phyloP scores from a whole-genome alignment of 2,329 filamentous ascomycete genomes.

The Cylindrodendrum hubeiense region DNA sequence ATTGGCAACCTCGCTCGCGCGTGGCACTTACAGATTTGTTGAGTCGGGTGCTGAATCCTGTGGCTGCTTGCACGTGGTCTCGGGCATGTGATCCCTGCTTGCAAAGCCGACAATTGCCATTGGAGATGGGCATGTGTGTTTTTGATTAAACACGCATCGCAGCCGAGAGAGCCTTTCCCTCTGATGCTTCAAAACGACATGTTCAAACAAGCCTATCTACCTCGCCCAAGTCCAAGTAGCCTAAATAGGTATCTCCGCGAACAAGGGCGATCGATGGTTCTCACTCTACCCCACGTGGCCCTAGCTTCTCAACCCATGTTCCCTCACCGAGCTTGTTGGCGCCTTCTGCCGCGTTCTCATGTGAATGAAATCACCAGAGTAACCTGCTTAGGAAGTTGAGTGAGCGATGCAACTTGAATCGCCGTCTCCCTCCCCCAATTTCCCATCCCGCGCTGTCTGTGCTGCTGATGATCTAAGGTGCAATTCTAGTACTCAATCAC shows the following conservation, averaged over 20 bases:
- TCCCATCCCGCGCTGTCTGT: not conserved
- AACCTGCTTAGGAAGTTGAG: not conserved
- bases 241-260: constrained; percentile 2
- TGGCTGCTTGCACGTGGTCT: constrained; percentile 10
- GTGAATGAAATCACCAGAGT: not conserved
- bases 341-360: not conserved
- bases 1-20: constrained; percentile 12
- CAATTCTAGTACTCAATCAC: not conserved
- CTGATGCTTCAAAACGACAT: not conserved
- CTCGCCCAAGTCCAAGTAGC: constrained; percentile 5
- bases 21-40: not conserved
- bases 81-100: not conserved
- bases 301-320: constrained; percentile 18
- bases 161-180: not conserved
- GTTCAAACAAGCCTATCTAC: not conserved
- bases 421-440: not conserved
- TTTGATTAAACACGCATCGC: not conserved
- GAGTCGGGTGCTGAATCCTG: not conserved
- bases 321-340: constrained; percentile 5
- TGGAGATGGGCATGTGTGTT: not conserved
- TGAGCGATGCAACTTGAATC: not conserved
- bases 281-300: constrained; percentile 20
- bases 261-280: constrained; percentile 10
- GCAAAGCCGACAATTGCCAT: not conserved
- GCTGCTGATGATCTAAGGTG: not conserved